Evolutionary conservation across 352 stramenopile species (phyloP).

Genomic region (Aphanomyces invadans): DNA sequence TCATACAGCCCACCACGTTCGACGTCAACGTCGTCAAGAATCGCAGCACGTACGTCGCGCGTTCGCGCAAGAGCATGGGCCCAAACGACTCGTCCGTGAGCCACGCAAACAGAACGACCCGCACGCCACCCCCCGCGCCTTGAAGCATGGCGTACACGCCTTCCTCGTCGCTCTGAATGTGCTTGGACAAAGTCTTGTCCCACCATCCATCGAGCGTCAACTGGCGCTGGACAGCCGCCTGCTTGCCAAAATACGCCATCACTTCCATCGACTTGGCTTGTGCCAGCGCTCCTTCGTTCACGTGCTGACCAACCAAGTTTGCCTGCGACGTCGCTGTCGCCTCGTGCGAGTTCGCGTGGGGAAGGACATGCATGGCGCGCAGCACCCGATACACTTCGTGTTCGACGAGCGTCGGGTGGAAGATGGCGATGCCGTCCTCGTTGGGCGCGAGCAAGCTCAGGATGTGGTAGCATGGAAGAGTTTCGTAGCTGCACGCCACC

Average conservation of each 20-base stretch:
- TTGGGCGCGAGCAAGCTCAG: slow-evolving; percentile 42
- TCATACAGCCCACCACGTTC: slow-evolving; percentile 48
- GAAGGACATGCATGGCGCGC: slow-evolving; percentile 42
- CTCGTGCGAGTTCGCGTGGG: slow-evolving; percentile 27
- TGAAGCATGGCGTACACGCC: slow-evolving; percentile 46
- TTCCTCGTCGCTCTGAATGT: slow-evolving; percentile 35
- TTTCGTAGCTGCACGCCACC: slow-evolving; percentile 10
- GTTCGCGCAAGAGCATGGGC: slow-evolving; percentile 39
- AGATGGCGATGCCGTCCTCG: slow-evolving; percentile 59
- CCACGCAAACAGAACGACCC: slow-evolving; percentile 56
- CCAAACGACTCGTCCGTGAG: slow-evolving; percentile 40
- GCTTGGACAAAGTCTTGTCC: slow-evolving; percentile 36
- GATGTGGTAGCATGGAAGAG: slow-evolving; percentile 41
- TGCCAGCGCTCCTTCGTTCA: not conserved
- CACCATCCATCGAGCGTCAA: slow-evolving; percentile 36
- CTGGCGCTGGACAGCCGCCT: slow-evolving; percentile 40
- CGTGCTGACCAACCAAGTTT: slow-evolving; percentile 27
- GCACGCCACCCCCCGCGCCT: not conserved
- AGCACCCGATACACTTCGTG: slow-evolving; percentile 60
- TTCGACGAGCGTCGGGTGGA: slow-evolving; percentile 63
- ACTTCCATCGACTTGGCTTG: slow-evolving; percentile 28
- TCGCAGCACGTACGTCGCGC: slow-evolving; percentile 60
- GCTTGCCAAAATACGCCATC: slow-evolving; percentile 50
- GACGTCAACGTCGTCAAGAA: slow-evolving; percentile 49
- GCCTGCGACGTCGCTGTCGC: not conserved